These are phyloP conservation scores for Venturia effusa DNA, from an alignment of 2,329 filamentous ascomycete species.

Conservation along the genomic window DNA sequence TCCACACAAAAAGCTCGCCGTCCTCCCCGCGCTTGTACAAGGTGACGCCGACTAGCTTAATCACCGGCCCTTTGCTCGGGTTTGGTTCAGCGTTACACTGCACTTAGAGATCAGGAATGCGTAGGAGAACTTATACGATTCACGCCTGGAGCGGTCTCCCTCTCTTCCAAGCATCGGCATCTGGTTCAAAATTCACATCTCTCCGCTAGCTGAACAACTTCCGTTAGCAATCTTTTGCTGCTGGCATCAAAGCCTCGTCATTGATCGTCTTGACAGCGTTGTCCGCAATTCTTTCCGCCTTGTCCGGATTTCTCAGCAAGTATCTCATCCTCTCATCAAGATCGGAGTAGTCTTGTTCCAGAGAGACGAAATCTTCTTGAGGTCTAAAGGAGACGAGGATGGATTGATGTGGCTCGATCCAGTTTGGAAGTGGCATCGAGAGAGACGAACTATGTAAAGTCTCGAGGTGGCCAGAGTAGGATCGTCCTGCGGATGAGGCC, in stretches of 20 bases:
- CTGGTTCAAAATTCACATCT: conserved; percentile 22
- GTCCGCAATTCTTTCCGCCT: conserved; percentile 39
- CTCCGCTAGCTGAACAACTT: conserved; percentile 31
- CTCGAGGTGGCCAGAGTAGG: conserved; percentile 22
- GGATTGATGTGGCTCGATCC: conserved; percentile 38
- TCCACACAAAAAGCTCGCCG: no score
- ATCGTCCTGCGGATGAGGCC: conserved; percentile 3
- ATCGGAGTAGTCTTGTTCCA: conserved; percentile 21
- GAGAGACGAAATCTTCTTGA: conserved; percentile 10
- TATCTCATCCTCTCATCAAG: conserved; percentile 28
- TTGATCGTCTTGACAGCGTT: conserved; percentile 40
- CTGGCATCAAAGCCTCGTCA: conserved; percentile 43
- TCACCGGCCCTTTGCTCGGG: no score
- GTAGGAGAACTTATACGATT: background rate
- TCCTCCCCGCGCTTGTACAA: no score
- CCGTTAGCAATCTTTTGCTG: conserved; percentile 46
- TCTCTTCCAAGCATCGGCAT: conserved; percentile 11
- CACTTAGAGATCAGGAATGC: no score
- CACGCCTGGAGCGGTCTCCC: background rate
- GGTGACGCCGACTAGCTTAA: no score
- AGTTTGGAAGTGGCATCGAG: conserved; percentile 38
- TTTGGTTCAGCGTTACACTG: no score
- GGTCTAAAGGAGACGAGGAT: conserved; percentile 31
- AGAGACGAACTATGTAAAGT: conserved; percentile 31
- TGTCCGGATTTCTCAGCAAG: conserved; percentile 31